phyloP scores from a whole-genome alignment of 169 alveolate genomes.

The Plasmodium ovale region DNA sequence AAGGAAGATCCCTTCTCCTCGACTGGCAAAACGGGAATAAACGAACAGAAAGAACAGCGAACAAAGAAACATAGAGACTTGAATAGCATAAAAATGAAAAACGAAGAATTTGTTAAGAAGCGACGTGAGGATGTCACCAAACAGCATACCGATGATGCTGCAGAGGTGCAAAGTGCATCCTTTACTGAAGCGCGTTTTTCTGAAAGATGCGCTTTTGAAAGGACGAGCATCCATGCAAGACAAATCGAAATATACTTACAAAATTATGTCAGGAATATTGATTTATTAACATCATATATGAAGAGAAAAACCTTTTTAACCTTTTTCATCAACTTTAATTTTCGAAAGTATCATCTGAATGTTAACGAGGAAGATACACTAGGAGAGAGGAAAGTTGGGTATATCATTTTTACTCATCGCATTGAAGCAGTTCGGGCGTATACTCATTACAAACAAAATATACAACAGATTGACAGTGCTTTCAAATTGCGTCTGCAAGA shows the following conservation, averaged over 20 bases:
- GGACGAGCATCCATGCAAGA: neutral
- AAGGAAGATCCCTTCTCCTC: neutral
- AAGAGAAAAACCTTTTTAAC: neutral
- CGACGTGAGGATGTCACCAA: too few relatives aligned
- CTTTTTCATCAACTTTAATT: conserved; percentile 48
- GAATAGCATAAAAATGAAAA: neutral
- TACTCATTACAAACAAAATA: conserved; percentile 23
- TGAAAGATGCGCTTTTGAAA: too few relatives aligned
- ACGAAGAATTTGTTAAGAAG: conserved; percentile 3
- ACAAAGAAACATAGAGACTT: too few relatives aligned
- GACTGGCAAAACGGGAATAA: neutral
- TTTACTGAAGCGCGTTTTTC: too few relatives aligned
- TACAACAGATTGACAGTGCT: conserved; percentile 5
- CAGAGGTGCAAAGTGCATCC: neutral
- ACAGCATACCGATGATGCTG: neutral
- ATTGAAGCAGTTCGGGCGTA: conserved; percentile 55
- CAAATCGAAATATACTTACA: conserved; percentile 33
- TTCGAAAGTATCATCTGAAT: conserved; percentile 8
- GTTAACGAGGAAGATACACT: conserved; percentile 27
- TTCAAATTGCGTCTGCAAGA: conserved; percentile 21
- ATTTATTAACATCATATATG: conserved; percentile 18
- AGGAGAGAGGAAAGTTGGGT: conserved; percentile 28
- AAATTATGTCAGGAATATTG: conserved; percentile 10
- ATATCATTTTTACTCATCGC: conserved; percentile 28
- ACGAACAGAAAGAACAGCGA: neutral